These are phyloP conservation scores for Leptographium galeiforme DNA, from an alignment of 2,329 filamentous ascomycete species.

Conservation along the genomic window DNA sequence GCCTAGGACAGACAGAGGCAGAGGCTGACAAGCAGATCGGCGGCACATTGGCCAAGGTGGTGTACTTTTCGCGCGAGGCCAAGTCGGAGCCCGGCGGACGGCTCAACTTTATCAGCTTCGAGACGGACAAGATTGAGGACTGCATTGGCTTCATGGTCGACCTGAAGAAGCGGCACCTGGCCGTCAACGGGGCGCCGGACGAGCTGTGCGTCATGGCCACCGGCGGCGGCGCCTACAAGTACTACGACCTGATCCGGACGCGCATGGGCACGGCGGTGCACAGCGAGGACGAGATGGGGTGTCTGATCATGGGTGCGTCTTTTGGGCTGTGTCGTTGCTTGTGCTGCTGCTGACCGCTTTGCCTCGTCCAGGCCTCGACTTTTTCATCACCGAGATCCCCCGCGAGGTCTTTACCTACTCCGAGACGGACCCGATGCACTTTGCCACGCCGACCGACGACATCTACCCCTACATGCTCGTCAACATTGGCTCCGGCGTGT, in stretches of 20 bases:
- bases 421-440: constrained; percentile 81
- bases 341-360: neutral
- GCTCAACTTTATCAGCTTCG: constrained; percentile 90
- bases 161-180: constrained; percentile 68
- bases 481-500: constrained; percentile 95
- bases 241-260: constrained; percentile 79
- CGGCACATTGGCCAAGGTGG: constrained; percentile 86
- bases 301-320: constrained; percentile 74
- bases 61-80: constrained; percentile 89
- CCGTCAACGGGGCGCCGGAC: constrained; percentile 54
- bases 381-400: constrained; percentile 97
- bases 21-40: constrained; percentile 53
- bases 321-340: neutral
- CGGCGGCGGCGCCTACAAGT: constrained; percentile 91
- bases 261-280: constrained; percentile 77
- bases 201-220: constrained; percentile 91
- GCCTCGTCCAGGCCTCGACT: constrained; percentile 62
- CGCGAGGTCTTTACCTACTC: constrained; percentile 95
- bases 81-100: constrained; percentile 75
- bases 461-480: constrained; percentile 96
- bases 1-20: neutral
- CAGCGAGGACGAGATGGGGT: constrained; percentile 97
- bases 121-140: constrained; percentile 86
- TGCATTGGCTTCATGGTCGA: constrained; percentile 86
- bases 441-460: constrained; percentile 47